Base-by-base conservation (phyloP, 2,329 filamentous ascomycete species). In the Cladophialophora yegresii region DNA sequence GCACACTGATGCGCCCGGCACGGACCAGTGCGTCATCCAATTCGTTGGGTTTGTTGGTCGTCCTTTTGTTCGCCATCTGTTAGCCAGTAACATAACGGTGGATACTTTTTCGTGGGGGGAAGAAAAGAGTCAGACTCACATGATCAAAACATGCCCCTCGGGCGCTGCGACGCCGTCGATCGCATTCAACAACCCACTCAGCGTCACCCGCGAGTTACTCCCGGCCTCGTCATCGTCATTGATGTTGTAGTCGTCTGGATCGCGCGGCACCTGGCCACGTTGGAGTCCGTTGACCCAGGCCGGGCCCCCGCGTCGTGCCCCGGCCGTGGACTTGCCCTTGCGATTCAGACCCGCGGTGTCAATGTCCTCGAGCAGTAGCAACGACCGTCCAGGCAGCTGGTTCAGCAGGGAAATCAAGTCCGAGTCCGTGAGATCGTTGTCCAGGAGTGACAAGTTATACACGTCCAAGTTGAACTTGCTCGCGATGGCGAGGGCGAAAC, bases 161-260 rank as follows among this genome's bases (percentile, higher is more conserved):
- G 91, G 89, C 2, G 87, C 89, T 0, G 89, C 89, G 0, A 92
- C 90, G 61, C 91, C 90, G 72, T 96, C 91, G 47, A 96, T 91
- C 63, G 89, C 89, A 75, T 96, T 96, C 58, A 96, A 83, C 0
- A 96, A 82, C 0, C 90, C 90, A 0, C 89, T 91, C 1, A 95
- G 82, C 0, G 89, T 90, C 69, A 93, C 91, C 23, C 66, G 51
- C 16, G 51, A 62, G 8, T 49, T 50, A 26, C 56, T 63, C 20
- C 47, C 58, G 2, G 32, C 58, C 10, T 70, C 68, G 6, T 69
- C 67, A 20, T 69, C 69, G 45, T 69, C 68, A 16, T 67, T 67
- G 51, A 66, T 61, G 33, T 61, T 54, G 9, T 65, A 36, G 33
- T 63, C 60, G 9, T 63, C 51, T 12, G 57, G 45, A 20, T 59